Evolutionary conservation across 202 grass and related monocot species (phyloP).

Genomic region (Schoenoplectus triqueter): DNA sequence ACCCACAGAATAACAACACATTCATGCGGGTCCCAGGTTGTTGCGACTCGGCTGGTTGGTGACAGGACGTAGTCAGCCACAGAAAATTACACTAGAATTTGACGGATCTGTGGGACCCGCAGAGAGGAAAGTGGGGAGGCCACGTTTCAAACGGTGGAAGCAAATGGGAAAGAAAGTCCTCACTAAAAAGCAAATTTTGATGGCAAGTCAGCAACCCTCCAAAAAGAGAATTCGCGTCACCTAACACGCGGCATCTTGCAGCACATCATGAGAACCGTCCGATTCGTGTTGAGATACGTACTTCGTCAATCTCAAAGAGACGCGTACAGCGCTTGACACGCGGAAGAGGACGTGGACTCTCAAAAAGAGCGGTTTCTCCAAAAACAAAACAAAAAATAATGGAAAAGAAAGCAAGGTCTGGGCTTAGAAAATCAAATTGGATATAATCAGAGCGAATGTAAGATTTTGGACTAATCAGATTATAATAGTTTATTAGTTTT

Average conservation of each 20-base stretch:
- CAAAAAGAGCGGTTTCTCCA: constrained; percentile 5
- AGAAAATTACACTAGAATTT: constrained; percentile 23
- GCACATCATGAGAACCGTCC: no score
- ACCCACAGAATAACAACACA: background rate
- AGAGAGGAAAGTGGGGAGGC: constrained; percentile 29
- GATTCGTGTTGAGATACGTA: no score
- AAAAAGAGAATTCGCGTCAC: background rate
- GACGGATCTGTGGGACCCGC: constrained; percentile 20
- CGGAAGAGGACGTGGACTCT: no score
- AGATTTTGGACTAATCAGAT: no score
- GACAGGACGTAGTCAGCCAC: constrained; percentile 1
- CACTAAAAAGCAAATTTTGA: constrained; percentile 37
- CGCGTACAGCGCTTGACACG: no score
- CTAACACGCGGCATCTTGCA: no score
- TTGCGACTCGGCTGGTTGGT: background rate
- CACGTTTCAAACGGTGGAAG: constrained; percentile 35
- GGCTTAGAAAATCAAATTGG: constrained; percentile 23
- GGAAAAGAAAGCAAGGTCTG: constrained; percentile 3
- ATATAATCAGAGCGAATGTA: background rate
- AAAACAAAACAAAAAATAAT: background rate
- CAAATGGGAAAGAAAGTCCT: constrained; percentile 24
- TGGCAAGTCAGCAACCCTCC: constrained; percentile 2
- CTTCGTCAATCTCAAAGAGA: no score
- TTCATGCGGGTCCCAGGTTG: background rate
- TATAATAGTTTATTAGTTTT: no score